phyloP scores from a whole-genome alignment of 2,329 filamentous ascomycete genomes.

The Ophiostoma sp. region DNA sequence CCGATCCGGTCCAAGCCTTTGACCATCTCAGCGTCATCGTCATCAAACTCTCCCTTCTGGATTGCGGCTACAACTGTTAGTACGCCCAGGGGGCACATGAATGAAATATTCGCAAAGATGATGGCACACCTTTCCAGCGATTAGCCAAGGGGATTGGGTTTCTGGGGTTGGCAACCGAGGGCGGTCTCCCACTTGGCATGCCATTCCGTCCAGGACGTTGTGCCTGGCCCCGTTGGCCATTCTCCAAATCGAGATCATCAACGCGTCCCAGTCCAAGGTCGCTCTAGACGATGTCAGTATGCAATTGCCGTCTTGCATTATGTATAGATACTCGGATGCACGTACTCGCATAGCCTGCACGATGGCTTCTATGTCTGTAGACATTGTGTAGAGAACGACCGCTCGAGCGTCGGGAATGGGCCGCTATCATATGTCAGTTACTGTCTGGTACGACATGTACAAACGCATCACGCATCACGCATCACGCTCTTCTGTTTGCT shows the following conservation, averaged over 20 bases:
- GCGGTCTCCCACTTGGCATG: neutral
- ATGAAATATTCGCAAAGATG: neutral
- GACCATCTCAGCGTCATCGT: slow-evolving; percentile 27
- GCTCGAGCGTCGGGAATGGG: neutral
- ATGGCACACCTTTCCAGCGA: slow-evolving; percentile 19
- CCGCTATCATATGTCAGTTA: neutral
- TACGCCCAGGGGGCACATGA: neutral
- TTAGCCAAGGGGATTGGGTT: slow-evolving; percentile 14
- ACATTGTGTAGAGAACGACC: neutral
- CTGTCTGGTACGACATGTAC: neutral
- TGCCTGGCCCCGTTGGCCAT: slow-evolving; percentile 17
- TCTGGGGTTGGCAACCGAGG: neutral
- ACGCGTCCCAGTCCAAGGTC: slow-evolving; percentile 24
- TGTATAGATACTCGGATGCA: neutral
- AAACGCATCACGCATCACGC: neutral
- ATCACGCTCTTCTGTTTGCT: too few species aligned
- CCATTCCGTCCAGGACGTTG: neutral
- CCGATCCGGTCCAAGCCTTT: slow-evolving; percentile 25
- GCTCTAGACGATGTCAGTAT: slow-evolving; percentile 16
- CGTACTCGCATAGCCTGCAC: slow-evolving; percentile 9
- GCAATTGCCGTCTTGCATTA: too few species aligned
- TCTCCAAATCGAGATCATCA: slow-evolving; percentile 25
- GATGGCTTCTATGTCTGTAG: slow-evolving; percentile 3
- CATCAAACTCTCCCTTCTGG: slow-evolving; percentile 24
- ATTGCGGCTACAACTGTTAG: slow-evolving; percentile 21